Conservation (phyloP, 441 rosid genomes). For the Populus trichocarpa region DNA sequence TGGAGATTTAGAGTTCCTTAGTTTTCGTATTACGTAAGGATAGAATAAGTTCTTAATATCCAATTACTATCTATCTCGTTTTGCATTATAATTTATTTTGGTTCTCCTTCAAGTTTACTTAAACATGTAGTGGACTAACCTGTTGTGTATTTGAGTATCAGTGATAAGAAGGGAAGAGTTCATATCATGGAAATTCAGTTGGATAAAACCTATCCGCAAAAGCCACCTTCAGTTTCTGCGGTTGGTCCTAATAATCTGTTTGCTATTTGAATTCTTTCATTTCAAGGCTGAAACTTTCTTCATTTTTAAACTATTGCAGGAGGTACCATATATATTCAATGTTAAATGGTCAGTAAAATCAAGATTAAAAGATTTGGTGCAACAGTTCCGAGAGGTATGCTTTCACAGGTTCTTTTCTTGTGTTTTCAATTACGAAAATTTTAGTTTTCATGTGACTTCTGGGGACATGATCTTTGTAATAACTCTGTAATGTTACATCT, state of each 20-base stretch:
- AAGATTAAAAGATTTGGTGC: conserved; percentile 59
- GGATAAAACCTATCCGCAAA: conserved; percentile 44
- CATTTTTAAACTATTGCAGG: conserved; percentile 34
- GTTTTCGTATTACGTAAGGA: conserved; percentile 57
- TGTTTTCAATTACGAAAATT: background rate
- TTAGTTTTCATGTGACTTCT: background rate
- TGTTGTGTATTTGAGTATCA: conserved; percentile 24
- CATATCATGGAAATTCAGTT: conserved; percentile 60
- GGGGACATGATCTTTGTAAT: conserved; percentile 2
- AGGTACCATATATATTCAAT: conserved; percentile 53
- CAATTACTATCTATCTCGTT: background rate
- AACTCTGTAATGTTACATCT: conserved; percentile 2
- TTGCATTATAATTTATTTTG: background rate
- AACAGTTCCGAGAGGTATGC: conserved; percentile 55
- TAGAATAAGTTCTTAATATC: background rate
- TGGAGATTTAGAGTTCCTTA: conserved; percentile 50
- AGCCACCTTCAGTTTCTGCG: conserved; percentile 61
- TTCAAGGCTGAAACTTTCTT: conserved; percentile 5
- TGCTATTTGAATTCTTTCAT: background rate
- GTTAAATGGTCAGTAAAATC: conserved; percentile 56
- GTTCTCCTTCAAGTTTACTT: background rate
- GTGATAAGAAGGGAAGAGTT: conserved; percentile 54
- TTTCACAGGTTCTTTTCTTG: background rate
- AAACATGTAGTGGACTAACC: background rate
- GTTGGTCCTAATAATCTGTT: conserved; percentile 35